These are phyloP conservation scores for Chaetomium sp. DNA, from an alignment of 2,329 filamentous ascomycete genomes.

Conservation along the genomic window DNA sequence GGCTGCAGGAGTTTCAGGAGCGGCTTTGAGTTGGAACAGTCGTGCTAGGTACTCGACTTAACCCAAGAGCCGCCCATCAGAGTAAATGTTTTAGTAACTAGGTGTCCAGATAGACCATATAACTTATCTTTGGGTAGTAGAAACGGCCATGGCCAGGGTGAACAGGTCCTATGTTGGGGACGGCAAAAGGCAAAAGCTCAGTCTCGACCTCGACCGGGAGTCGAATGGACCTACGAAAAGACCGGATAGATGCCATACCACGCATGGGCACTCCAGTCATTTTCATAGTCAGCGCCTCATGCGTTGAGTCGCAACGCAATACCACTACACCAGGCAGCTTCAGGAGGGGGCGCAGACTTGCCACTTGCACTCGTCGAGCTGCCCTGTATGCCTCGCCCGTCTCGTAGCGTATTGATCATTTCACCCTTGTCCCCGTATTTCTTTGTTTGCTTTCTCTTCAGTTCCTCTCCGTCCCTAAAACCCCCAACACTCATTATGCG, in stretches of 20 bases:
- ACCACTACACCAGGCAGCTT: constrained; percentile 3
- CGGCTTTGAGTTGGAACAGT: constrained; percentile 36
- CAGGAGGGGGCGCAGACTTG: background rate
- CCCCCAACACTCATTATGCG: background rate
- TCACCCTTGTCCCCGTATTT: background rate
- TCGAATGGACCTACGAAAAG: constrained; percentile 9
- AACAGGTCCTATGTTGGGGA: background rate
- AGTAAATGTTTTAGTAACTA: background rate
- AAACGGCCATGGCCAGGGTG: background rate
- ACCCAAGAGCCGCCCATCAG: background rate
- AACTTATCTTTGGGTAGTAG: background rate
- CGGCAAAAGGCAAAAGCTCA: constrained; percentile 1
- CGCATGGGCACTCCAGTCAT: constrained; percentile 2
- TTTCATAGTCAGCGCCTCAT: constrained; percentile 4
- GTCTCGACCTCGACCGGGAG: background rate
- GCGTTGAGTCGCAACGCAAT: constrained; percentile 12
- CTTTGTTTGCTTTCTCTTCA: background rate
- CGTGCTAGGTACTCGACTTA: background rate
- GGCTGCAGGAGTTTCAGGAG: constrained; percentile 54
- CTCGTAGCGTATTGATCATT: background rate
- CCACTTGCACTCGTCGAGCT: background rate
- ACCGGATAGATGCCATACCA: background rate
- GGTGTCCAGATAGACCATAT: background rate
- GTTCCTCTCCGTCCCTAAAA: background rate
- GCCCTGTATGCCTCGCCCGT: background rate